Base-by-base conservation (phyloP, 1,139 yeast genomes). In the Lizanozyma gosingica region DNA sequence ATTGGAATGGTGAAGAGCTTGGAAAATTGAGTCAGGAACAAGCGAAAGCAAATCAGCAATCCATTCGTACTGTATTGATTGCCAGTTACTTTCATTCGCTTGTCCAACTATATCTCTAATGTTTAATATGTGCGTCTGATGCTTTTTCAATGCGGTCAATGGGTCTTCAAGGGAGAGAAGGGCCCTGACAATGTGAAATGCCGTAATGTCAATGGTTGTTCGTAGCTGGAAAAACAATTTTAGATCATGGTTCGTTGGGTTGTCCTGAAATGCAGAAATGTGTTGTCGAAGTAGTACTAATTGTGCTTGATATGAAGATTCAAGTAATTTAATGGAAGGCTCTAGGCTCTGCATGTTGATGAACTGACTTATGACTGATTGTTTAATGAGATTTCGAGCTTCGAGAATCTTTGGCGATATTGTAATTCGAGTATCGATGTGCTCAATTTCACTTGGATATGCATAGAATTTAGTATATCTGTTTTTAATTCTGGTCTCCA, bases 151-250 rank as follows among this genome's bases (percentile, higher is more conserved):
- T 1, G 72, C 73, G 6, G 53, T 45, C 3, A 67, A 42, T 2
- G 71, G 66, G 42, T 67, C 67, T 41, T 69, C 74, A 4, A 65
- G 41, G 1, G 75, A 64, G 33, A 68, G 58, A 44, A 66, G 65
- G 2, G 69, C 67, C 33, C 75, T 51, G 1, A 66, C 67, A 17
- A 68, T 63, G 44, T 69, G 74, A 38, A 69, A 59, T 1, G 70
- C 69, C 3, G 65, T 43, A 2, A 63, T 46, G 44, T 70, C 76
- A 11, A 65, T 47, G 35, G 68, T 52, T 4, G 43, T 52, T 34
- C 67, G 41, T 6, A 59, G 51, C 41, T 67, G 70, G 1, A 15
- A 35, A 38, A 59, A 62, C 3, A 67, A 43, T 14, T 47, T 45
- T 8, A 46, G 36, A 43, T 70, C 74, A 43, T 64, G 71, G 2